Conservation (phyloP, 1,139 yeast species). For the Zygoascus meyerae region DNA sequence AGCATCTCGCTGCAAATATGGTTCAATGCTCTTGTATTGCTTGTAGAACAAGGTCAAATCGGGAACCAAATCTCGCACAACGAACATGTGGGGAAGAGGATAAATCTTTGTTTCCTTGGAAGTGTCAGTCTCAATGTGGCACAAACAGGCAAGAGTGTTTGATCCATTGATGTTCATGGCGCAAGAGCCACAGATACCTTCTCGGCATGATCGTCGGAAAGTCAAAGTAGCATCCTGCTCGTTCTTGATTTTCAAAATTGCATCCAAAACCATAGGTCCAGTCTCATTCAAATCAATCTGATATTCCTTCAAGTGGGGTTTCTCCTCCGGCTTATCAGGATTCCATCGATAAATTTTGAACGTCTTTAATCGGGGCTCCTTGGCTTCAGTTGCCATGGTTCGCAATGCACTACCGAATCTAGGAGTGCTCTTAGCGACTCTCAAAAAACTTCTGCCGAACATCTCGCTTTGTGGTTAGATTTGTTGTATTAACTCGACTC, state of each 20-base stretch:
- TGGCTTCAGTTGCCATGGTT: slow-evolving; percentile 21
- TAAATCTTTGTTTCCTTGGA: slow-evolving; percentile 78
- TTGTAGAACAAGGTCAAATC: slow-evolving; percentile 96
- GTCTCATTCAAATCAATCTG: slow-evolving; percentile 81
- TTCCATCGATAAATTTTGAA: slow-evolving; percentile 97
- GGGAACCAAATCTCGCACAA: slow-evolving; percentile 94
- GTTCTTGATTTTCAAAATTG: slow-evolving; percentile 86
- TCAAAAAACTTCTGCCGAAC: slow-evolving; percentile 3
- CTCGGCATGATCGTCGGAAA: slow-evolving; percentile 97
- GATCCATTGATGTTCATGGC: slow-evolving; percentile 99
- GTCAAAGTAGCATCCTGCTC: slow-evolving; percentile 95
- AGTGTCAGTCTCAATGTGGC: slow-evolving; percentile 81
- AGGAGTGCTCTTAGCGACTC: not conserved
- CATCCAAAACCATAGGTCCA: slow-evolving; percentile 98
- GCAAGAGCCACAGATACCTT: slow-evolving; percentile 99
- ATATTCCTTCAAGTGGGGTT: slow-evolving; percentile 82
- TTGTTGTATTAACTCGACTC: not conserved
- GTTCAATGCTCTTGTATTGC: slow-evolving; percentile 97
- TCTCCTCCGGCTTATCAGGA: slow-evolving; percentile 92
- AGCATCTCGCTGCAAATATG: slow-evolving; percentile 80
- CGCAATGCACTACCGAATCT: slow-evolving; percentile 11
- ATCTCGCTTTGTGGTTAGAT: not conserved
- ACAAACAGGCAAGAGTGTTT: slow-evolving; percentile 93
- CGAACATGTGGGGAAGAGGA: slow-evolving; percentile 98
- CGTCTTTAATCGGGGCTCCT: slow-evolving; percentile 57